Evolutionary conservation across 345 rosid species (phyloP), one percentile per base, ranked within the genome.

Genomic region (Toxicodendron radicans): DNA sequence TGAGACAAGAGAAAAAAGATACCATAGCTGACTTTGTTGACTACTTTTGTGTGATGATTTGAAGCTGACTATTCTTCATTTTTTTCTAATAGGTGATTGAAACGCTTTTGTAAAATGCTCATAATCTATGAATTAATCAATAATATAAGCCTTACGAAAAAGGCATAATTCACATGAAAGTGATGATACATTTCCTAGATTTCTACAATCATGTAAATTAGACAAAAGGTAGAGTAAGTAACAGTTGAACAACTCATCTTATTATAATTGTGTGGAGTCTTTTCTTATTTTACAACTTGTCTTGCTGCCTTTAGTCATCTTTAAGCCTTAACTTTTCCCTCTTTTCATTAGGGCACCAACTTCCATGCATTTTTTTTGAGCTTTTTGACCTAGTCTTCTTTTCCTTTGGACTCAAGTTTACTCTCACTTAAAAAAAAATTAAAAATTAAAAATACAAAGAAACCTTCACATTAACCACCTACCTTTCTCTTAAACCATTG

Each of bases 381-480:
- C 82, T 75, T 83, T 83, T 83, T 83, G 85, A 81, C 85, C 73
- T 58, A 27, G 9, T 52, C 78, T 72, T 52, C 78, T 72, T 71
- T 73, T 69, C 58, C 77, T 75, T 79, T 75, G 75, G 79, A 79
- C 78, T 56, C 30, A 78, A 75, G 74, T 70, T 71, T 49, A 51
- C 75, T 64, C 51, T 56, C 56, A 61, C 68, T 35, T 4, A 9
- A 30, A 51, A 23, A 32, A 23, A 10, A n/a, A n/a, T n/a, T n/a
- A n/a, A n/a, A n/a, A n/a, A n/a, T n/a, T n/a, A n/a, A n/a, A n/a
- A n/a, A n/a, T n/a, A n/a, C n/a, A n/a, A n/a, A n/a, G n/a, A n/a
- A n/a, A n/a, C n/a, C n/a, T n/a, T n/a, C n/a, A n/a, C n/a, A n/a
- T n/a, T n/a, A 35, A 11, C 27, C 41, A 35, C 27, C 49, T 38